Conservation (phyloP, 2,329 filamentous ascomycete species). For the Monilinia laxa region DNA sequence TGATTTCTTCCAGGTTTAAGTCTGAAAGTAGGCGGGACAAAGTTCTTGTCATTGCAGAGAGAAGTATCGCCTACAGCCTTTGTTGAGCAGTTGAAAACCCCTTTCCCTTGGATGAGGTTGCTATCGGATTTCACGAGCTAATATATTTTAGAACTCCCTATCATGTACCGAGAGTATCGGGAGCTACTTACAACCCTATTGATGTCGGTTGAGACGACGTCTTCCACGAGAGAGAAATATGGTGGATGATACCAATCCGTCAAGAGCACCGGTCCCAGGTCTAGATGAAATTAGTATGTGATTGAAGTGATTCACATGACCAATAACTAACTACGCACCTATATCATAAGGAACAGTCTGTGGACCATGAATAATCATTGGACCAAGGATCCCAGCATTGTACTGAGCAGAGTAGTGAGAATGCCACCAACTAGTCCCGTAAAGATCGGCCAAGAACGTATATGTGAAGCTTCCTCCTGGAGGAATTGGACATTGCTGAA, state of each 20-base stretch:
- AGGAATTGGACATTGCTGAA: conserved; percentile 65
- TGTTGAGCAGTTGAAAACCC: conserved; percentile 30
- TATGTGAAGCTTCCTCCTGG: conserved; percentile 43
- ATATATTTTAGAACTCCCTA: neutral
- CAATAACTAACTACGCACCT: conserved; percentile 36
- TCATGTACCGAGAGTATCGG: too few species aligned
- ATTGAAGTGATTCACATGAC: neutral
- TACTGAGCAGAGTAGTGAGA: conserved; percentile 54
- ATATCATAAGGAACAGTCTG: conserved; percentile 57
- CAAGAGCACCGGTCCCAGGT: conserved; percentile 53
- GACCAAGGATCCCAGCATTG: conserved; percentile 57
- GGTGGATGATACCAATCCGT: conserved; percentile 44
- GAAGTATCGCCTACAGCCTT: conserved; percentile 15
- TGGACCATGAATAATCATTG: conserved; percentile 61
- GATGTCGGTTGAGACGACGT: conserved; percentile 38
- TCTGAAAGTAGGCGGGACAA: conserved; percentile 36
- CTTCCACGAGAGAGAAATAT: conserved; percentile 50
- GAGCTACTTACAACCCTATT: conserved; percentile 7
- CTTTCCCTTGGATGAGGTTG: conserved; percentile 38
- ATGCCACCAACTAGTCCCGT: conserved; percentile 53
- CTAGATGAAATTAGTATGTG: conserved; percentile 19
- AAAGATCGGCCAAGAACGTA: conserved; percentile 28
- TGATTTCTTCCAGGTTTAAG: conserved; percentile 46
- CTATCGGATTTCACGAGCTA: conserved; percentile 35
- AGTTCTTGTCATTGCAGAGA: conserved; percentile 27